A percentile compares a stretch with the other conserved stretches of the same genome.
Conservation (phyloP, 2,329 filamentous ascomycete species). For the Aspergillus pseudonomiae region DNA sequence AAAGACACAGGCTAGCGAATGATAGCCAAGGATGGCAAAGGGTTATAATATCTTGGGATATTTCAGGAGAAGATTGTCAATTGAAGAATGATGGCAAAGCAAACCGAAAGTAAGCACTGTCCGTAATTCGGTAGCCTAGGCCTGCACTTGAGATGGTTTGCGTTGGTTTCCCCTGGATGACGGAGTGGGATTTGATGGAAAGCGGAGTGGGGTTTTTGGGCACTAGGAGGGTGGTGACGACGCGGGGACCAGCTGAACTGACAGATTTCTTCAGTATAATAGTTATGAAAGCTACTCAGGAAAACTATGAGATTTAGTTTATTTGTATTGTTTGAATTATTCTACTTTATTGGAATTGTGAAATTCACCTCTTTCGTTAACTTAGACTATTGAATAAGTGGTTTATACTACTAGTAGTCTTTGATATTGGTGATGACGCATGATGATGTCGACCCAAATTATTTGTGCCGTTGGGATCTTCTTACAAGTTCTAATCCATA, state of each 20-base stretch:
- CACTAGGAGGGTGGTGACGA: neutral
- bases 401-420: too few species aligned
- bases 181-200: neutral
- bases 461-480: neutral
- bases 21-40: neutral
- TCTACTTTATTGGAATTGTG: neutral
- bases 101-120: neutral
- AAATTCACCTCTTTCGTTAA: neutral
- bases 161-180: neutral
- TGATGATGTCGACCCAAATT: neutral
- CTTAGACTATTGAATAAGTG: neutral
- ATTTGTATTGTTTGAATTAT: neutral
- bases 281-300: neutral
- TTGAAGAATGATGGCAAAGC: neutral
- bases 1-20: neutral
- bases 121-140: slow-evolving; percentile 6
- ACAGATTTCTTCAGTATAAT: neutral
- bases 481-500: neutral
- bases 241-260: neutral
- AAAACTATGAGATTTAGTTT: neutral
- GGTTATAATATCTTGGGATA: neutral
- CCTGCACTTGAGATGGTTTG: neutral
- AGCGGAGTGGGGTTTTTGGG: neutral
- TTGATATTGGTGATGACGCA: neutral
- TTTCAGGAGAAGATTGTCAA: neutral